Base-by-base conservation (phyloP, 2,329 filamentous ascomycete species). In the Leptographium flavum region DNA sequence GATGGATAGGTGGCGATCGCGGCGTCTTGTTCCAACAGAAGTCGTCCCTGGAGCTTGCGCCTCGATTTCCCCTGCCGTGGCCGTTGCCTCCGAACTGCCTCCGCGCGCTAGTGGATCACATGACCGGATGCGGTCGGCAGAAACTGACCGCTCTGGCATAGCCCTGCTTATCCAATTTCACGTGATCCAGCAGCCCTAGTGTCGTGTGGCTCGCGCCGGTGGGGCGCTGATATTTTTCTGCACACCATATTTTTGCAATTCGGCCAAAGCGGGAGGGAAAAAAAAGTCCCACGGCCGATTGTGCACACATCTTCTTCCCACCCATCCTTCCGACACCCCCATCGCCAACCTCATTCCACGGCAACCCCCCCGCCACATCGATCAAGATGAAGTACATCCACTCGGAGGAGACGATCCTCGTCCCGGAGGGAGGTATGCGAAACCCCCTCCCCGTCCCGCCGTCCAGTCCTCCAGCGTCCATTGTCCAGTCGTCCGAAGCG, bases 321-420 rank as follows among this genome's bases (percentile, higher is more conserved):
- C 40, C 48, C 27, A 38, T 39, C 43, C 23, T 50, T 39, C 49
- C 50, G 51, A 54, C 45, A 38, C 32, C 31, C 30, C 21, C 39
- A 42, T 17, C 39, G 40, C 28, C 38, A 28, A 33, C 39, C 17
- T 21, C 14, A 50, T 64, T 66, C 64, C 61, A 63, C 62, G 61
- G 62, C 61, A 61, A 63, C 54, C 53, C 54, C 59, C 65, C 65
- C 63, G n/a, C 61, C 67, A 67, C 69, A 71, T 73, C 37, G 45
- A 40, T 46, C 83, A 95, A 85, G 74, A 96, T 96, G 92, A 93
- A 85, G 79, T 96, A 95, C 86, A 94, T 98, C 76, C 87, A 95
- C 80, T 94, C 87, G 66, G 78, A 90, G 75, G 90, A 98, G 81
- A 76, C 79, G 73, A 78, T 98, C 74, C 79, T 81, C 64, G 87